Evolutionary conservation across 1,139 yeast genomes (phyloP).

Genomic region (Sugiyamaella xylanicola): DNA sequence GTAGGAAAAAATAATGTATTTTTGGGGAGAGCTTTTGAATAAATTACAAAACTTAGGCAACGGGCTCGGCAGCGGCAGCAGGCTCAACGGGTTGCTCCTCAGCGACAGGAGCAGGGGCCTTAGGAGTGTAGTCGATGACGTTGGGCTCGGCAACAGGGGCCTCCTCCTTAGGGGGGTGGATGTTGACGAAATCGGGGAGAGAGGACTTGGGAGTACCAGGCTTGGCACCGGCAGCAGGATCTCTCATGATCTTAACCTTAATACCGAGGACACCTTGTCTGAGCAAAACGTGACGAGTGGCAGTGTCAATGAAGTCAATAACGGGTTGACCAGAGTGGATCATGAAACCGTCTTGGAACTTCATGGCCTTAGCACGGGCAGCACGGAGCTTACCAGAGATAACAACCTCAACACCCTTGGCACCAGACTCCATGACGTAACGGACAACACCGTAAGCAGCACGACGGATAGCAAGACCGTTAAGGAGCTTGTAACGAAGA

Average conservation of each 20-base stretch:
- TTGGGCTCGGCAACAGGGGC: constrained; percentile 83
- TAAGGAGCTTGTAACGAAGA: constrained; percentile 94
- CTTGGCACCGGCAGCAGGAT: constrained; percentile 85
- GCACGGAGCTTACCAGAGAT: constrained; percentile 99
- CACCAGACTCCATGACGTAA: constrained; percentile 99
- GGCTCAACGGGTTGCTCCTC: constrained; percentile 32
- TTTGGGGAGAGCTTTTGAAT: constrained; percentile 12
- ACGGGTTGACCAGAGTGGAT: constrained; percentile 99
- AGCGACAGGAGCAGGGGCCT: constrained; percentile 27
- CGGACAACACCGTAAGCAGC: constrained; percentile 99
- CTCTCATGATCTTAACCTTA: constrained; percentile 99
- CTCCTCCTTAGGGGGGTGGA: constrained; percentile 97
- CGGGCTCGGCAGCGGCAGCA: constrained; percentile 31
- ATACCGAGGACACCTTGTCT: constrained; percentile 99
- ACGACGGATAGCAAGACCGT: constrained; percentile 99
- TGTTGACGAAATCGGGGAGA: constrained; percentile 95
- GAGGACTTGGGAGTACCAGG: constrained; percentile 79
- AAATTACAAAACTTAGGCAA: constrained; percentile 19
- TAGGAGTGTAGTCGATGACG: constrained; percentile 50
- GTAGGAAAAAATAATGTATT: constrained; percentile 6
- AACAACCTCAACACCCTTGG: constrained; percentile 99
- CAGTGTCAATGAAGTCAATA: constrained; percentile 96
- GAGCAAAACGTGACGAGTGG: constrained; percentile 99
- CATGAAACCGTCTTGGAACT: constrained; percentile 99
- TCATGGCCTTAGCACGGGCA: constrained; percentile 99